These are phyloP conservation scores for Benincasa hispida DNA, from an alignment of 306 rosid genomes.

Conservation along the genomic window DNA sequence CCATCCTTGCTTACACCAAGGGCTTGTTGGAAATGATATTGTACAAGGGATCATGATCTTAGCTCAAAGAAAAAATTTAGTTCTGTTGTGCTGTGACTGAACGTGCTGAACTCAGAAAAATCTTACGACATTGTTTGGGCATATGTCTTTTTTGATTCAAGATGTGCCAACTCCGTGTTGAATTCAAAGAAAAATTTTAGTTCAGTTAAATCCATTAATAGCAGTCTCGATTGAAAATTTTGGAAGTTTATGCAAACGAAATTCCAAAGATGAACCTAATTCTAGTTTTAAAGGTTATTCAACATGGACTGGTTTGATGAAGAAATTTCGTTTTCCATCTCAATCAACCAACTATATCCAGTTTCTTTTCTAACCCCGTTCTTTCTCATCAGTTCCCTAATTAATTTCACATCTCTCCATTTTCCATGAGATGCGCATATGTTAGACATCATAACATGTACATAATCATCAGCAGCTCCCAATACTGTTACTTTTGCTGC, in stretches of 20 bases:
- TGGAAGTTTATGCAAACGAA: background rate
- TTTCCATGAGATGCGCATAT: conserved; percentile 42
- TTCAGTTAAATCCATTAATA: background rate
- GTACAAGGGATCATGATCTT: too few relatives aligned
- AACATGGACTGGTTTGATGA: background rate
- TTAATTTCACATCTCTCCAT: conserved; percentile 50
- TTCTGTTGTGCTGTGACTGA: too few relatives aligned
- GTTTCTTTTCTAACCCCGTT: conserved; percentile 41
- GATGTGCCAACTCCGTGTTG: background rate
- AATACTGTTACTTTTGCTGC: conserved; percentile 47
- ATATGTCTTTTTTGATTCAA: too few relatives aligned
- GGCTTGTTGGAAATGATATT: too few relatives aligned
- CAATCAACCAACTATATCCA: conserved; percentile 46
- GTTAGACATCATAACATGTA: conserved; percentile 46
- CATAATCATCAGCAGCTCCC: conserved; percentile 40
- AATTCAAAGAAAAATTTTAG: background rate
- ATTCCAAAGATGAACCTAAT: background rate
- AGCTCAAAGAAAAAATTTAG: too few relatives aligned
- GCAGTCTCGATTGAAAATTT: background rate
- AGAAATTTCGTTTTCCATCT: conserved; percentile 20
- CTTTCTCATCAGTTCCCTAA: conserved; percentile 39
- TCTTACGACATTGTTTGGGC: too few relatives aligned
- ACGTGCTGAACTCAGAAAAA: too few relatives aligned
- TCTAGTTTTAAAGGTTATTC: background rate
- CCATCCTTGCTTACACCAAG: too few relatives aligned